These are phyloP conservation scores for Nicotiana attenuata DNA, from an alignment of 257 asterid genomes.

Conservation along the genomic window DNA sequence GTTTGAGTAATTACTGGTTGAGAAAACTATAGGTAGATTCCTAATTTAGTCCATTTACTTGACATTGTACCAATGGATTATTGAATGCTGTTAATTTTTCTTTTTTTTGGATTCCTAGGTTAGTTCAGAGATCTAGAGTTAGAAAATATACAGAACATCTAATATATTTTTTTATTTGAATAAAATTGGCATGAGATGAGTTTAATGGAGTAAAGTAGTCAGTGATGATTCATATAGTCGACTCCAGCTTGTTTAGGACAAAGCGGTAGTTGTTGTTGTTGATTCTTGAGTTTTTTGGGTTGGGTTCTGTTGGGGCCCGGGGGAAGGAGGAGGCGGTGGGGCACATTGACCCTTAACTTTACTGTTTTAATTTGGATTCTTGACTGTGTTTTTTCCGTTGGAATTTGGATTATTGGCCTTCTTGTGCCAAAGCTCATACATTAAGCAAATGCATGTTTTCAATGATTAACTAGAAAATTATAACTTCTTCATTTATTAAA, in stretches of 20 bases:
- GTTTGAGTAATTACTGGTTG: not conserved
- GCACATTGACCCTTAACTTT: too few species aligned
- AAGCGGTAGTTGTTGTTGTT: too few species aligned
- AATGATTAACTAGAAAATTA: not conserved
- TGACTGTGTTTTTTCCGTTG: not conserved
- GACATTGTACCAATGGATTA: not conserved
- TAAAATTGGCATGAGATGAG: too few species aligned
- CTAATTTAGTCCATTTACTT: not conserved
- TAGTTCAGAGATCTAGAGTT: too few species aligned
- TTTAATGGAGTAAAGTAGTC: too few species aligned
- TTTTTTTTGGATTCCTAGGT: not conserved
- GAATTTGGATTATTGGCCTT: not conserved
- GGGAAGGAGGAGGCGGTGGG: too few species aligned
- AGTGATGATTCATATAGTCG: too few species aligned
- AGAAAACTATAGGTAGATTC: not conserved
- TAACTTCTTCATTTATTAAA: not conserved
- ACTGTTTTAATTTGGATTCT: not conserved
- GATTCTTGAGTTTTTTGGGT: too few species aligned
- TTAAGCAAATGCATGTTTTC: not conserved
- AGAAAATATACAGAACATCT: too few species aligned
- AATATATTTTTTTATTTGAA: too few species aligned
- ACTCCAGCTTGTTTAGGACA: too few species aligned
- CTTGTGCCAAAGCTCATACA: not conserved
- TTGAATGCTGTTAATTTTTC: not conserved
- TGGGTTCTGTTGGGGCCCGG: too few species aligned